These are phyloP conservation scores for Geotrichum klebahnii DNA, from an alignment of 1,139 yeast genomes.

Conservation along the genomic window DNA sequence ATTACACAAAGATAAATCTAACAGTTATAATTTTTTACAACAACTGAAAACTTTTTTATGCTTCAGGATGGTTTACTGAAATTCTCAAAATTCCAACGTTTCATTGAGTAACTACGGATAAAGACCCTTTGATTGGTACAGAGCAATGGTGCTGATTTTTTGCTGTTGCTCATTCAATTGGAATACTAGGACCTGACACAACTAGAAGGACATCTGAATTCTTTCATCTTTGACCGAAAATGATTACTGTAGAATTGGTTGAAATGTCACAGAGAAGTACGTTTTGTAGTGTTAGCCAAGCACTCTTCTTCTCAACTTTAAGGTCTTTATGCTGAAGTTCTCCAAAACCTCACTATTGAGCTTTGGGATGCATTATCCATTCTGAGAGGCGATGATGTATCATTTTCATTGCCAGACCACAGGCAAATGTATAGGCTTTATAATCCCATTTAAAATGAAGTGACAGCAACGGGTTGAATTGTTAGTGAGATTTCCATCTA, in stretches of 20 bases:
- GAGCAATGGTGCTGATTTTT: too few species aligned
- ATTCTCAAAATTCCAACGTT: too few species aligned
- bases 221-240: constrained; percentile 46
- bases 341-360: constrained; percentile 73
- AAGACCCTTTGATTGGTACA: constrained; percentile 71
- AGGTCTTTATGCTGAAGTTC: constrained; percentile 91
- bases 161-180: too few species aligned
- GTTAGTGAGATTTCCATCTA: constrained; percentile 84
- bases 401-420: constrained; percentile 39
- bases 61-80: too few species aligned
- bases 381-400: constrained; percentile 52
- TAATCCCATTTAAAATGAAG: constrained; percentile 67
- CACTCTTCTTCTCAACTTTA: too few species aligned
- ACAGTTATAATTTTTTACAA: too few species aligned
- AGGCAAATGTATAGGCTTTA: constrained; percentile 70
- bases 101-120: too few species aligned
- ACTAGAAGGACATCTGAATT: constrained; percentile 39
- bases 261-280: constrained; percentile 55
- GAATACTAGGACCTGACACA: constrained; percentile 75
- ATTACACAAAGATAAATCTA: too few species aligned
- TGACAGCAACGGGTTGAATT: constrained; percentile 80
- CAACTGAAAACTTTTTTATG: too few species aligned
- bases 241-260: constrained; percentile 55
- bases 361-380: constrained; percentile 57
- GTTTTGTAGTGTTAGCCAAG: too few species aligned